Conservation (phyloP, 2,329 filamentous ascomycete species). For the Colletotrichum melonis region DNA sequence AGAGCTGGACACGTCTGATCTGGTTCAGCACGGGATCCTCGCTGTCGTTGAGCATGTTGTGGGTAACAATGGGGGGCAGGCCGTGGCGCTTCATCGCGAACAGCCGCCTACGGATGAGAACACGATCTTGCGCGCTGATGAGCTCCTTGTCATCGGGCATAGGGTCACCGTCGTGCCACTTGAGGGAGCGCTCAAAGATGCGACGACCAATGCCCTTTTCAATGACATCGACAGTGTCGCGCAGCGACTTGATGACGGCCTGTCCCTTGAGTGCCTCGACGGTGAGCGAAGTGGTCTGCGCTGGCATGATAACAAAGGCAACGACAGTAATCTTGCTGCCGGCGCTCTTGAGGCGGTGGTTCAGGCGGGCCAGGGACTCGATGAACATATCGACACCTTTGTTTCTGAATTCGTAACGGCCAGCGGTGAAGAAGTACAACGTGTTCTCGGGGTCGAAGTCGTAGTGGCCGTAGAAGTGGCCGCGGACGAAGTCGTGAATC, state of each 20-base stretch:
- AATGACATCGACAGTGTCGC: slow-evolving; percentile 93
- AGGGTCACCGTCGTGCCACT: slow-evolving; percentile 94
- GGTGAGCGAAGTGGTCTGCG: slow-evolving; percentile 92
- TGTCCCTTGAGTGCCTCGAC: slow-evolving; percentile 97
- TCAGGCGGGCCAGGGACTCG: slow-evolving; percentile 92
- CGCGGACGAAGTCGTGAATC: slow-evolving; percentile 97
- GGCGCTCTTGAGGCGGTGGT: slow-evolving; percentile 87
- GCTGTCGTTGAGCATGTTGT: slow-evolving; percentile 96
- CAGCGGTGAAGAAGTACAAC: slow-evolving; percentile 96
- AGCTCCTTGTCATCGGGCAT: slow-evolving; percentile 97
- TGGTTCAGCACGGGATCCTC: slow-evolving; percentile 97
- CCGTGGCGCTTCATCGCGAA: slow-evolving; percentile 96
- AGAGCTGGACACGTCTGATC: slow-evolving; percentile 93
- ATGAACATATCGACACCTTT: slow-evolving; percentile 99
- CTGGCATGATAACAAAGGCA: slow-evolving; percentile 98
- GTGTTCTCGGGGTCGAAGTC: slow-evolving; percentile 98
- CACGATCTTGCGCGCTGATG: slow-evolving; percentile 90
- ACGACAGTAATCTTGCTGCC: slow-evolving; percentile 95
- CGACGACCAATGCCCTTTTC: slow-evolving; percentile 92
- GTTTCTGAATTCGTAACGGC: slow-evolving; percentile 97
- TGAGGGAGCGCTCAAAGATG: slow-evolving; percentile 92
- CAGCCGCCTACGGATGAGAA: slow-evolving; percentile 88
- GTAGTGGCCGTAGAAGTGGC: slow-evolving; percentile 98
- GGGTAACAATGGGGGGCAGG: slow-evolving; percentile 94
- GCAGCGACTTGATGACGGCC: slow-evolving; percentile 94